Evolutionary conservation across 2,329 filamentous ascomycete species (phyloP), one percentile per base, ranked within the genome.

Genomic region (Epichloe sibirici): DNA sequence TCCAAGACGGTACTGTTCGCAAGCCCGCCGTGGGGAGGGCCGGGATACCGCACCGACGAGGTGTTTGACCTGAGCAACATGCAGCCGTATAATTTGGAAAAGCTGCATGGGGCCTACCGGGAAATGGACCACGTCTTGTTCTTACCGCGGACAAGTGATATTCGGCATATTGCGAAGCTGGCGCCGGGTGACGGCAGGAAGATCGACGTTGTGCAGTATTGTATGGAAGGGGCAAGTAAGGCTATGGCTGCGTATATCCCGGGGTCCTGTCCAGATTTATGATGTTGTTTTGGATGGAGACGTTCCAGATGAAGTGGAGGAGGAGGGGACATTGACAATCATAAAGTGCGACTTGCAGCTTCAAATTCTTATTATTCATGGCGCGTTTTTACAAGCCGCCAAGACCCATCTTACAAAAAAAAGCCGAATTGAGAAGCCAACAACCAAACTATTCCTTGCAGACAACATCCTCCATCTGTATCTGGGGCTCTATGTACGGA

Each of bases 151-250:
- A 93, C 85, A 1, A 91, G 88, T 56, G 83, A 95, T 65, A 66
- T 95, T 50, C 78, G 82, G 49, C 90, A 95, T 67, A 75, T 95
- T 56, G 86, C 88, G 4, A 75, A 67, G 57, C 62, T 84, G 35
- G 72, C 70, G 1, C 72, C 73, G 1, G 21, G 11, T 9, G 58
- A 70, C 2, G 69, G 70, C 11, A 69, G 66, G 25, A 86, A 85
- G 69, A 74, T 88, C 17, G 81, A 85, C 45, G 83, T 91, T 28
- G 81, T 88, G 48, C 93, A 98, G 71, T 97, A 97, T 65, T 95
- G 90, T 64, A 88, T 95, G 72, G 77, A 86, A 60, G 89, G 90
- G 12, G 87, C 87, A 6, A 96, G 90, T 67, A 96, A 96, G 69
- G 86, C 85, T 51, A 68, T 85, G 66, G 80, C 82, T n/a, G 80